phyloP scores from a whole-genome alignment of 768 basidiomycete genomes.

The Boletus coccyginus region DNA sequence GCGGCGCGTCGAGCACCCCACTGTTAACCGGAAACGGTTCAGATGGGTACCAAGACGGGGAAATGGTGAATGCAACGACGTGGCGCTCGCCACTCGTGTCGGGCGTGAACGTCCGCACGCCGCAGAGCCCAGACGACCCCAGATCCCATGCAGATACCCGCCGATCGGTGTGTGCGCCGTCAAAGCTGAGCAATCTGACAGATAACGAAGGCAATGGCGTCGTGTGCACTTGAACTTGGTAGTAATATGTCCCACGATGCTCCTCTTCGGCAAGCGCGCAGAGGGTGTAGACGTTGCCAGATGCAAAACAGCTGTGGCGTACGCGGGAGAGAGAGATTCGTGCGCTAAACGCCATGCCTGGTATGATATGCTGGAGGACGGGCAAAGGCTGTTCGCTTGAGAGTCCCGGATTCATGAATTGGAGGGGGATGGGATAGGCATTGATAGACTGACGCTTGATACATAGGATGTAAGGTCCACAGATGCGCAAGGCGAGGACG shows the following conservation, averaged over 20 bases:
- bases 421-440: conserved; percentile 26
- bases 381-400: conserved; percentile 7
- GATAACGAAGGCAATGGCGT: not conserved
- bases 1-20: not conserved
- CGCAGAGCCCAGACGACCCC: not conserved
- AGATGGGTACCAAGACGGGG: too few relatives aligned
- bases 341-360: conserved; percentile 32
- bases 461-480: conserved; percentile 48
- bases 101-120: not conserved
- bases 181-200: not conserved
- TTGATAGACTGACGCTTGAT: conserved; percentile 51
- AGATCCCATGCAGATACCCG: not conserved
- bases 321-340: conserved; percentile 39
- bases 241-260: conserved; percentile 45
- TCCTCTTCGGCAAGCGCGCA: conserved; percentile 38
- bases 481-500: conserved; percentile 40
- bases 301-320: conserved; percentile 20
- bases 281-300: conserved; percentile 35
- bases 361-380: conserved; percentile 14
- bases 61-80: not conserved
- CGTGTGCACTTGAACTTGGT: conserved; percentile 20
- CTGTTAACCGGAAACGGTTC: not conserved
- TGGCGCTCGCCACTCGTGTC: not conserved
- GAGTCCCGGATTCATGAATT: not conserved
- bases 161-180: not conserved